Evolutionary conservation across 2,329 filamentous ascomycete genomes (phyloP).

Genomic region (Claviceps sp.): DNA sequence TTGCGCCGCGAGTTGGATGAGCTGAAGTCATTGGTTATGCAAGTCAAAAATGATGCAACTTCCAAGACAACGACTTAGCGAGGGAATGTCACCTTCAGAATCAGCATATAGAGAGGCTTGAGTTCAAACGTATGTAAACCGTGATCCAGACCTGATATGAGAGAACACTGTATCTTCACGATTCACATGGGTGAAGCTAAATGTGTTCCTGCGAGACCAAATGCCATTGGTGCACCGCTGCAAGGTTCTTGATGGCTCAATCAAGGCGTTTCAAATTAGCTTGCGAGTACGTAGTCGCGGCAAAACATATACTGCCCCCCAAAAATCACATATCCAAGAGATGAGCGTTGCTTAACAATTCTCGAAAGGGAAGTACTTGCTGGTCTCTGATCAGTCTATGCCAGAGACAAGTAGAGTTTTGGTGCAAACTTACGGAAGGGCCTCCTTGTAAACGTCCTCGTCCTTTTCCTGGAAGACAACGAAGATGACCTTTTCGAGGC

Average conservation of each 20-base stretch:
- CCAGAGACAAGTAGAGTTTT: neutral
- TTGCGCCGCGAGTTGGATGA: conserved; percentile 45
- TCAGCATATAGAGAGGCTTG: neutral
- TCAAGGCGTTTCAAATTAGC: neutral
- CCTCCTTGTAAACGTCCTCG: conserved; percentile 53
- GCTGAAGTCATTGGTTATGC: conserved; percentile 35
- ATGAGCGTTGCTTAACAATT: neutral
- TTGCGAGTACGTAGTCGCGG: neutral
- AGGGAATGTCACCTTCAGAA: neutral
- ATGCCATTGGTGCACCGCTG: neutral
- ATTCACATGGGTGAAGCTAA: neutral
- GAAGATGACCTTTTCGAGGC: conserved; percentile 65
- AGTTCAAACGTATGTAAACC: too few relatives aligned
- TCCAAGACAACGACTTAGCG: neutral
- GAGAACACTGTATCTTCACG: neutral
- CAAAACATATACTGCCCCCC: neutral
- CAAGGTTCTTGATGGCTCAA: neutral
- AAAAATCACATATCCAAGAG: neutral
- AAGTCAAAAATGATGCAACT: conserved; percentile 11
- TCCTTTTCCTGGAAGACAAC: conserved; percentile 75
- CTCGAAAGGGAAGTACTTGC: conserved; percentile 15
- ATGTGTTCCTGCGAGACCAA: neutral
- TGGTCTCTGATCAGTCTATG: conserved; percentile 4
- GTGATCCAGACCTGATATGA: too few relatives aligned
- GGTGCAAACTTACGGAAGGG: conserved; percentile 48